Conservation (phyloP, 768 basidiomycete genomes). For the Leccinum truebloodii region DNA sequence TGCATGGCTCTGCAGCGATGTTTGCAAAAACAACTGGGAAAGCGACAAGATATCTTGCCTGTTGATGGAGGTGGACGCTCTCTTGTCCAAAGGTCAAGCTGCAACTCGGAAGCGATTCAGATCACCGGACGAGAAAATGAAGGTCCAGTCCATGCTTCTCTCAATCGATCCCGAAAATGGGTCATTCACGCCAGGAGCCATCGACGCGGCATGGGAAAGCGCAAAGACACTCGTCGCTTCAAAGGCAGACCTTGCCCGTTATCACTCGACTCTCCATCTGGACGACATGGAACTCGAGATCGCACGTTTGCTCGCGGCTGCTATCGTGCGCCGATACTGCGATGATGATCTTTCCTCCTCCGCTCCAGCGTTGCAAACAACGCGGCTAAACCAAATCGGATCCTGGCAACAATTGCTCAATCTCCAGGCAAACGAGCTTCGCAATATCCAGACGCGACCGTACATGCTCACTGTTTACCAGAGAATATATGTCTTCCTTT, state of each 20-base stretch:
- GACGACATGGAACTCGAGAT: constrained; percentile 59
- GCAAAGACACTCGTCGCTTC: constrained; percentile 36
- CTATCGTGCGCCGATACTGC: constrained; percentile 45
- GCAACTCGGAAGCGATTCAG: constrained; percentile 32
- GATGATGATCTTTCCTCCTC: constrained; percentile 18
- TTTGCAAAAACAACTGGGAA: constrained; percentile 49
- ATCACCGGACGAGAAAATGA: constrained; percentile 22
- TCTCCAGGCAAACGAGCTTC: constrained; percentile 60
- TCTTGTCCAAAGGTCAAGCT: constrained; percentile 37
- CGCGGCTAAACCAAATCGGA: constrained; percentile 4
- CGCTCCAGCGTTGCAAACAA: constrained; percentile 3
- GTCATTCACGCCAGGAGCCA: constrained; percentile 38
- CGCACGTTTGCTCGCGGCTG: constrained; percentile 56
- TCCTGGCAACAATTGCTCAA: constrained; percentile 51
- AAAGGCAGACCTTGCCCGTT: constrained; percentile 25
- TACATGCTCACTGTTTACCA: constrained; percentile 53
- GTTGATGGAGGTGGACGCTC: constrained; percentile 34
- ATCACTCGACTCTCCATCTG: constrained; percentile 34
- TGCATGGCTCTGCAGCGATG: constrained; percentile 57
- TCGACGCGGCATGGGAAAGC: constrained; percentile 49
- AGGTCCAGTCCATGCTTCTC: constrained; percentile 21
- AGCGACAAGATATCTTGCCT: constrained; percentile 34
- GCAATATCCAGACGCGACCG: constrained; percentile 46
- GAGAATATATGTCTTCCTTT: constrained; percentile 55
- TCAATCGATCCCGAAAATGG: constrained; percentile 11